A percentile compares a stretch with the other conserved stretches of the same genome.
These are phyloP conservation scores for Chlamydomonas schloesseri DNA, from an alignment of 139 green algal species.

Conservation along the genomic window DNA sequence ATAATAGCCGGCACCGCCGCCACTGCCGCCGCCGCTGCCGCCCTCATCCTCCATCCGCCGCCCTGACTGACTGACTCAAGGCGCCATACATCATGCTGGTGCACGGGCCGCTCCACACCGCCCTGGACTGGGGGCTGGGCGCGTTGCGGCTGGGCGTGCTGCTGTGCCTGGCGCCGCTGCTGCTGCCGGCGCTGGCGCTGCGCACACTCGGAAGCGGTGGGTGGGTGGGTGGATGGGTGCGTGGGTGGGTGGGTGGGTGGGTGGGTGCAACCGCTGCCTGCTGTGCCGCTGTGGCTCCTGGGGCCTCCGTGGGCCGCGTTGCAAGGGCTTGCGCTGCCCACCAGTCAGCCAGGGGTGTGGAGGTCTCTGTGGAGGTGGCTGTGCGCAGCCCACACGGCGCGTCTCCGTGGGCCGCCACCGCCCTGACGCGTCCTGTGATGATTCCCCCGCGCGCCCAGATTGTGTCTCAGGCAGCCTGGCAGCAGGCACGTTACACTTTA, in stretches of 20 bases:
- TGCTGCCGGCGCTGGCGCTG: constrained; percentile 13
- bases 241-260: not conserved
- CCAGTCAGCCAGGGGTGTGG: not conserved
- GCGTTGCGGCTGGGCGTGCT: not conserved
- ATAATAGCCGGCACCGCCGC: too few species aligned
- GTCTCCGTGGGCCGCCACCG: too few species aligned
- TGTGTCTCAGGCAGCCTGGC: too few species aligned
- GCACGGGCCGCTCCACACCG: not conserved
- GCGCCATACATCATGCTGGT: not conserved
- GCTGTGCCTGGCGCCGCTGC: constrained; percentile 23
- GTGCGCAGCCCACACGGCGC: too few species aligned
- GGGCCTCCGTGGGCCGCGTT: too few species aligned
- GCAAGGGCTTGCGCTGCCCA: too few species aligned
- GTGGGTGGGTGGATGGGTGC: not conserved
- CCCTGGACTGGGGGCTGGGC: constrained; percentile 18
- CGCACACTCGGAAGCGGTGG: constrained; percentile 6
- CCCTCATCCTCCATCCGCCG: not conserved
- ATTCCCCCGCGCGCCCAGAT: too few species aligned
- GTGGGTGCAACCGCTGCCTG: not conserved
- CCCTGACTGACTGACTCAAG: not conserved
- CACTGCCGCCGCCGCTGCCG: not conserved
- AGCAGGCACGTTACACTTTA: too few species aligned
- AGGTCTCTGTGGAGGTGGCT: too few species aligned
- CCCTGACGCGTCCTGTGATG: too few species aligned
- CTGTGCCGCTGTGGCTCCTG: too few species aligned